Evolutionary conservation across 1,139 yeast genomes (phyloP).

Genomic region (Yamadazyma triangularis): DNA sequence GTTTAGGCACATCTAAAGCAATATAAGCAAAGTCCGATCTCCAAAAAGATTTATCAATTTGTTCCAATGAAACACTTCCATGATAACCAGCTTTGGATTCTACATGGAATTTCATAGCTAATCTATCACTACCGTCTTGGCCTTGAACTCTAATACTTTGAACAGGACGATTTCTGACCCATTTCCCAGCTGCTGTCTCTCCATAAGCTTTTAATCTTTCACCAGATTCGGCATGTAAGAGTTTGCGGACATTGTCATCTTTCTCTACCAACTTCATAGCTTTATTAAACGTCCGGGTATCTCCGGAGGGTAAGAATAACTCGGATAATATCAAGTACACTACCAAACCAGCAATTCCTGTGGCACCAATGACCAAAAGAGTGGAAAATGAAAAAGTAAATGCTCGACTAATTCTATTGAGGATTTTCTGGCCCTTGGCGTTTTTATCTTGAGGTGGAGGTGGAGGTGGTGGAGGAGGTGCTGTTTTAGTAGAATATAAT

Average conservation of each 20-base stretch:
- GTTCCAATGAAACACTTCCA: conserved; percentile 77
- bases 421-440: conserved; percentile 34
- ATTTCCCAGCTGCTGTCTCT: conserved; percentile 54
- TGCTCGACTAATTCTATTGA: conserved; percentile 45
- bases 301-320: conserved; percentile 83
- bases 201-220: conserved; percentile 81
- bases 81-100: conserved; percentile 51
- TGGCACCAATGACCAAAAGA: conserved; percentile 58
- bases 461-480: conserved; percentile 41
- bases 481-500: conserved; percentile 14
- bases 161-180: conserved; percentile 88
- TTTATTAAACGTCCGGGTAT: conserved; percentile 82
- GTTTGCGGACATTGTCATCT: conserved; percentile 54
- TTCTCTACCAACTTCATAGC: conserved; percentile 75
- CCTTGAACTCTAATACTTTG: conserved; percentile 53
- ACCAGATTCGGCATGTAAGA: conserved; percentile 51
- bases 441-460: conserved; percentile 35
- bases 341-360: conserved; percentile 66
- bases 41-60: conserved; percentile 61
- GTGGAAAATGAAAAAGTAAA: conserved; percentile 62
- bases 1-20: conserved; percentile 72
- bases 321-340: conserved; percentile 75
- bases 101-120: conserved; percentile 82
- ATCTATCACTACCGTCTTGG: conserved; percentile 72
- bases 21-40: conserved; percentile 71